These are phyloP conservation scores for Tieghemostelium lacteum DNA, from an alignment of 78 protist genomes.

Conservation along the genomic window DNA sequence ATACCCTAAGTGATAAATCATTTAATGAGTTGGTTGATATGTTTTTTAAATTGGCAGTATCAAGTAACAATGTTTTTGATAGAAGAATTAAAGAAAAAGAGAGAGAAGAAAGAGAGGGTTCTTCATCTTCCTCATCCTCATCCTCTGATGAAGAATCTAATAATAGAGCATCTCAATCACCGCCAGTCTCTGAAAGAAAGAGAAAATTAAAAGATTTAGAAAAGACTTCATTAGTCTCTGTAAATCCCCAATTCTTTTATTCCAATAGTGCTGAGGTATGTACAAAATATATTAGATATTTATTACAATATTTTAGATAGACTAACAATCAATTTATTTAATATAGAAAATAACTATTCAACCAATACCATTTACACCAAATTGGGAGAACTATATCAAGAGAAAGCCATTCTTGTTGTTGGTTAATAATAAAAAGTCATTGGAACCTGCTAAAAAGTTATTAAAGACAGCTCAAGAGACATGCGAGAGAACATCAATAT, in stretches of 20 bases:
- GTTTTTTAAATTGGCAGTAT: not conserved
- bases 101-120: no score
- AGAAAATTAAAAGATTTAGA: slow-evolving; percentile 28
- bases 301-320: not conserved
- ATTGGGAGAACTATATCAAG: slow-evolving; percentile 25
- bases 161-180: no score
- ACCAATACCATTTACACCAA: slow-evolving; percentile 12
- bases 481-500: not conserved
- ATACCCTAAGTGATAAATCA: not conserved
- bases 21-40: not conserved
- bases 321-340: not conserved
- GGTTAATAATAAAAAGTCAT: not conserved
- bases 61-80: no score
- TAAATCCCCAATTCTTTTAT: not conserved
- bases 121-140: no score
- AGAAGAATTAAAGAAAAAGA: slow-evolving; percentile 2
- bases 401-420: slow-evolving; percentile 50
- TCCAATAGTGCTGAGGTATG: not conserved
- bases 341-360: not conserved
- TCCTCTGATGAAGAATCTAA: no score
- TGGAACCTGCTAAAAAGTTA: slow-evolving; percentile 19
- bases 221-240: slow-evolving; percentile 3
- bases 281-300: not conserved
- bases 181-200: slow-evolving; percentile 6
- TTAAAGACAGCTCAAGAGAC: not conserved